A percentile compares a stretch with the other conserved stretches of the same genome.
phyloP scores from a whole-genome alignment of 73 alveolate genomes.

The Paramecium sexaurelia region DNA sequence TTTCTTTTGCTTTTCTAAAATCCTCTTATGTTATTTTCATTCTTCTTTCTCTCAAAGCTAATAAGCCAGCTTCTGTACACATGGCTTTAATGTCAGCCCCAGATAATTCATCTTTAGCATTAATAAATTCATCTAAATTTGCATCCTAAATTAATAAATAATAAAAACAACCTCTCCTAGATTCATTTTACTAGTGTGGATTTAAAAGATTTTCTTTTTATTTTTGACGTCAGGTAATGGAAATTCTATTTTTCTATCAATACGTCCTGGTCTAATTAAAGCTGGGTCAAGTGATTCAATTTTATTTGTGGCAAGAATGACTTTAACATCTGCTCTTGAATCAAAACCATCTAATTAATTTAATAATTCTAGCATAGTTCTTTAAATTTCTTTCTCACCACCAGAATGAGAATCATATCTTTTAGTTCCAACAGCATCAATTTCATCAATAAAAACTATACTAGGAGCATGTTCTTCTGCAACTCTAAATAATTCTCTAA shows the following conservation, averaged over 20 bases:
- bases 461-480: slow-evolving; percentile 99
- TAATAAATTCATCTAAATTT: slow-evolving; percentile 97
- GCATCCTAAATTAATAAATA: slow-evolving; percentile 80
- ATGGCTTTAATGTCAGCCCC: slow-evolving; percentile 99
- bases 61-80: slow-evolving; percentile 99
- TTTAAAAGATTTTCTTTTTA: slow-evolving; percentile 97
- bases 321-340: slow-evolving; percentile 98
- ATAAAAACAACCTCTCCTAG: slow-evolving; percentile 75
- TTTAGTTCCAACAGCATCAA: slow-evolving; percentile 99
- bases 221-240: slow-evolving; percentile 98
- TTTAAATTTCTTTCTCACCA: slow-evolving; percentile 99
- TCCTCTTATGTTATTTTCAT: slow-evolving; percentile 96
- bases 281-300: slow-evolving; percentile 99
- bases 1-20: slow-evolving; percentile 98
- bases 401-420: slow-evolving; percentile 98
- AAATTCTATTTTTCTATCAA: slow-evolving; percentile 99
- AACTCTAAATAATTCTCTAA: slow-evolving; percentile 95
- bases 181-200: slow-evolving; percentile 97
- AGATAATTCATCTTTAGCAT: slow-evolving; percentile 96
- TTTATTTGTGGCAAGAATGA: slow-evolving; percentile 98
- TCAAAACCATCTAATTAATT: slow-evolving; percentile 99
- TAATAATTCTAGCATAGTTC: slow-evolving; percentile 99
- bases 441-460: slow-evolving; percentile 99
- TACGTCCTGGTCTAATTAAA: slow-evolving; percentile 99
- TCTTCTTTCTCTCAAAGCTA: slow-evolving; percentile 99